Evolutionary conservation across 2,329 filamentous ascomycete genomes (phyloP).

Genomic region (Penicillium hesseltinei): DNA sequence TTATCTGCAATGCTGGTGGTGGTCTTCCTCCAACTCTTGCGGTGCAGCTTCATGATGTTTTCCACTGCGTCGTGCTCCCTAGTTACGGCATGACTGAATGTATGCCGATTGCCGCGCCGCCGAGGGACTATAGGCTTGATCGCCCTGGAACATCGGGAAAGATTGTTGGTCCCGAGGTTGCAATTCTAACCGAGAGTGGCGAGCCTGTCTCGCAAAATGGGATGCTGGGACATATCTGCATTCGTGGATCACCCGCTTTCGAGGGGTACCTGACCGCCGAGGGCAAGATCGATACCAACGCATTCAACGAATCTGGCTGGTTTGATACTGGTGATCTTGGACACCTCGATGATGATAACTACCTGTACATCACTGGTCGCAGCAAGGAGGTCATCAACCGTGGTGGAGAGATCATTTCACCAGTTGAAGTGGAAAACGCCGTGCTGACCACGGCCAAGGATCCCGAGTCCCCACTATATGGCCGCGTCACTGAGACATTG

Average conservation of each 20-base stretch:
- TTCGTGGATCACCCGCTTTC: conserved; percentile 54
- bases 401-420: conserved; percentile 59
- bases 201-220: conserved; percentile 32
- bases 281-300: conserved; percentile 14
- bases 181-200: conserved; percentile 47
- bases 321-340: conserved; percentile 58
- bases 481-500: conserved; percentile 50
- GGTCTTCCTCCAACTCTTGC: conserved; percentile 54
- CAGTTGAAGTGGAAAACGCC: conserved; percentile 59
- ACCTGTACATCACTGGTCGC: conserved; percentile 55
- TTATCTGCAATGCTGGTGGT: conserved; percentile 58
- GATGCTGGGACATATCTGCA: conserved; percentile 50
- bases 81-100: conserved; percentile 62
- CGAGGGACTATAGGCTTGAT: conserved; percentile 53
- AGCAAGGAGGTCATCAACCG: conserved; percentile 59
- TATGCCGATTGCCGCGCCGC: conserved; percentile 59
- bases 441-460: conserved; percentile 50
- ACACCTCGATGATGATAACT: conserved; percentile 52
- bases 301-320: conserved; percentile 51
- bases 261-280: conserved; percentile 36
- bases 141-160: conserved; percentile 55
- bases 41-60: conserved; percentile 49
- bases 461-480: conserved; percentile 41
- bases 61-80: conserved; percentile 53
- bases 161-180: conserved; percentile 52